A percentile compares a stretch with the other conserved stretches of the same genome.
These are phyloP conservation scores for Cochlearia excelsa DNA, from an alignment of 345 rosid species.

Conservation along the genomic window DNA sequence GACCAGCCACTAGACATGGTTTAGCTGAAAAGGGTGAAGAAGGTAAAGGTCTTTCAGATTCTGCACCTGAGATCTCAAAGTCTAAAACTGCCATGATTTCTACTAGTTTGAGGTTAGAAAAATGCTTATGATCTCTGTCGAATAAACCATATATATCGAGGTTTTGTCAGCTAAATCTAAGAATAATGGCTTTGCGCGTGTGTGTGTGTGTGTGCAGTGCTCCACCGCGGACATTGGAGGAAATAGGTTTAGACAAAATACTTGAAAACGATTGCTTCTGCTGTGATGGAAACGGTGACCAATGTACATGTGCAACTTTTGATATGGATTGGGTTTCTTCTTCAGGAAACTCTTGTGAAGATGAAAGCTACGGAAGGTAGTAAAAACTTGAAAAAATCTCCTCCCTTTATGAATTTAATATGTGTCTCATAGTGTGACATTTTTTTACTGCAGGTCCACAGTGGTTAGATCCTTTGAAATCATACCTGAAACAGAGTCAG, in stretches of 20 bases:
- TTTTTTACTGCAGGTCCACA: slow-evolving; percentile 50
- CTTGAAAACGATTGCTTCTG: slow-evolving; percentile 48
- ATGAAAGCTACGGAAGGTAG: slow-evolving; percentile 70
- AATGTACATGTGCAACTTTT: slow-evolving; percentile 60
- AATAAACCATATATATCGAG: not conserved
- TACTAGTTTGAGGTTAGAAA: slow-evolving; percentile 50
- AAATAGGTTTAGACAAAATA: slow-evolving; percentile 39
- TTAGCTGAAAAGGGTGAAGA: slow-evolving; percentile 43
- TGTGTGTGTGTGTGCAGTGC: slow-evolving; percentile 39
- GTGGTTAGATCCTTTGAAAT: slow-evolving; percentile 53
- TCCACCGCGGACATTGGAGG: slow-evolving; percentile 42
- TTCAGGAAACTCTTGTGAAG: slow-evolving; percentile 73
- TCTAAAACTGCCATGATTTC: slow-evolving; percentile 41
- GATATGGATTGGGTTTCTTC: slow-evolving; percentile 91
- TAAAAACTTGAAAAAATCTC: not conserved
- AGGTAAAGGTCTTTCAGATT: slow-evolving; percentile 53
- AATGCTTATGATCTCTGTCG: not conserved
- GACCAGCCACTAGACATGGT: slow-evolving; percentile 36
- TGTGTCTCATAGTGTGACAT: not conserved
- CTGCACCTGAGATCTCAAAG: slow-evolving; percentile 58
- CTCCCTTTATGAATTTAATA: not conserved
- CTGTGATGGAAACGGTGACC: slow-evolving; percentile 38
- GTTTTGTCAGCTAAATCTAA: slow-evolving; percentile 27
- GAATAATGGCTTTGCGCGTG: not conserved
- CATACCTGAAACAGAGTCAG: slow-evolving; percentile 43